Base-by-base conservation (phyloP, 371 early-diverging fungal genomes). In the Dichotomocladium elegans region DNA sequence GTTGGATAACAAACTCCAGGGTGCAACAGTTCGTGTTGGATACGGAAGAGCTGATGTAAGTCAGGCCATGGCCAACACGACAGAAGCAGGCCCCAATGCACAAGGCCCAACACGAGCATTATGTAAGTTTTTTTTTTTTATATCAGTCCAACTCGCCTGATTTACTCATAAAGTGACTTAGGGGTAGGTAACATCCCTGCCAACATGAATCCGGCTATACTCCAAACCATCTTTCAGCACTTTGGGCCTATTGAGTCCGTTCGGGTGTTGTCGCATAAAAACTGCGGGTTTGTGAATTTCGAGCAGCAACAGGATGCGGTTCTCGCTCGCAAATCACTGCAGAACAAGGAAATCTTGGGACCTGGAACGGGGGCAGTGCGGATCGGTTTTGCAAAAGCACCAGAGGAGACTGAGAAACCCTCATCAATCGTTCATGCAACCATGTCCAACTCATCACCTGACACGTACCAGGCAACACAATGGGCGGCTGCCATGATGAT, bases 221-320 rank as follows among this genome's bases (percentile, higher is more conserved):
- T 96, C 42, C 81, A 87, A 41, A 64, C 78, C 7, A 63, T 93
- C 28, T 98, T 98, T 63, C 64, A 82, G 28, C 72, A 76, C n/a
- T 96, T 83, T 68, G 98, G 98, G 11, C 58, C 81, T 0, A 88
- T 98, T 37, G 98, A 98, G 70, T 93, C 94, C 4, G 91, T 92
- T 28, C 89, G 98, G 9, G 91, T 96, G 5, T 64, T 96, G 67
- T 88, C 93, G 17, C 95, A 95, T 79, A 98, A 98, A 62, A 95
- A 93, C 69, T 98, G 96, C 68, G 98, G 96, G 3, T 98, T 98
- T 70, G 92, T 98, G 48, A 96, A 96, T 67, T 98, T 95, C 72
- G 84, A 85, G 30, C 73, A 72, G 25, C 79, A 91, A 50, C 93
- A 94, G 44, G 95, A 96, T 66, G 94, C 98, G 8, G 88, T 95